Evolutionary conservation across 495 filamentous ascomycete genomes (phyloP).

Genomic region (Penicillium bovifimosum): DNA sequence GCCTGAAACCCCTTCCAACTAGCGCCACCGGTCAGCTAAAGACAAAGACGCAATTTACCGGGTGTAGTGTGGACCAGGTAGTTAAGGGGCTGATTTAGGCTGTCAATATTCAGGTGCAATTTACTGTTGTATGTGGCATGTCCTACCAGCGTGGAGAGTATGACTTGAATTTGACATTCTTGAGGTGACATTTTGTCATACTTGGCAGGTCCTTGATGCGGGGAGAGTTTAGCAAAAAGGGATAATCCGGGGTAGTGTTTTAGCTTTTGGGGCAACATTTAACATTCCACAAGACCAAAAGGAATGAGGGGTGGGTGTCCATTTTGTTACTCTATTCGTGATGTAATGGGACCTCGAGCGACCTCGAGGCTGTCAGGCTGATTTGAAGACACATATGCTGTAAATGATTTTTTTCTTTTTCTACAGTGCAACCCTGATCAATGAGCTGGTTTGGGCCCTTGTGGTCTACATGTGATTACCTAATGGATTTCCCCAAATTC

Average conservation of each 20-base stretch:
- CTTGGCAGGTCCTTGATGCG: slow-evolving; percentile 21
- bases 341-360: not conserved
- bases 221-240: slow-evolving; percentile 4
- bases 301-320: not conserved
- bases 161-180: not conserved
- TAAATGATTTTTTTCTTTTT: not conserved
- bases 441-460: not conserved
- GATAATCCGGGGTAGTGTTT: slow-evolving; percentile 25
- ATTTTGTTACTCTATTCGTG: slow-evolving; percentile 8
- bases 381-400: not conserved
- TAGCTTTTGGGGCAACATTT: slow-evolving; percentile 2
- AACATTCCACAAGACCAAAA: slow-evolving; percentile 3
- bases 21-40: not conserved
- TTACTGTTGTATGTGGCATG: not conserved
- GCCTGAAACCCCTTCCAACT: slow-evolving; percentile 11
- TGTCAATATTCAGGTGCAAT: not conserved
- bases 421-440: slow-evolving; percentile 2
- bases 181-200: slow-evolving; percentile 17
- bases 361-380: not conserved
- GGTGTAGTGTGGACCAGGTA: not conserved
- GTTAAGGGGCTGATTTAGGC: not conserved
- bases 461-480: slow-evolving; percentile 7
- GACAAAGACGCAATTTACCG: not conserved
- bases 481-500: slow-evolving; percentile 1
- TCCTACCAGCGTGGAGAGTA: not conserved